Conservation (phyloP, 441 rosid species). For the Biscutella auriculata region DNA sequence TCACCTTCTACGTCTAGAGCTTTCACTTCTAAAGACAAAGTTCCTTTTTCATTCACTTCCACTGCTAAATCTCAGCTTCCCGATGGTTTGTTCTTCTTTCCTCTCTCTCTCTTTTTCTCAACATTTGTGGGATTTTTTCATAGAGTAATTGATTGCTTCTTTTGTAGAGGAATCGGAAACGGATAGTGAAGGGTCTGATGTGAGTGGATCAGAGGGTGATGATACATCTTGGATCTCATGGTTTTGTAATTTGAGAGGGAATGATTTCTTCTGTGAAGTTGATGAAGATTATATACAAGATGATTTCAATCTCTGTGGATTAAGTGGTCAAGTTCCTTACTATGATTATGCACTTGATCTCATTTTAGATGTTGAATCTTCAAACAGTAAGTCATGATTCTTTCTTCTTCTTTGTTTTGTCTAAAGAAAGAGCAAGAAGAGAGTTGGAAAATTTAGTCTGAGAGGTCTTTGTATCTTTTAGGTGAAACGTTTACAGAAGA, state of each 20-base stretch:
- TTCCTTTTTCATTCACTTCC: slow-evolving; percentile 11
- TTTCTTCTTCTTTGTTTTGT: not conserved
- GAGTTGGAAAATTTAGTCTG: not conserved
- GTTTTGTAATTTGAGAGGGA: slow-evolving; percentile 88
- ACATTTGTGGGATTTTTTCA: not conserved
- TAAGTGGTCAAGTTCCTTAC: slow-evolving; percentile 92
- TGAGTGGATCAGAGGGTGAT: slow-evolving; percentile 90
- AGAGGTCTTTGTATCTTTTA: slow-evolving; percentile 14
- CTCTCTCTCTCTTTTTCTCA: not conserved
- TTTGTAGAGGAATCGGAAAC: slow-evolving; percentile 56
- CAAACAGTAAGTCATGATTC: slow-evolving; percentile 66
- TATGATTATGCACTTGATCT: slow-evolving; percentile 73
- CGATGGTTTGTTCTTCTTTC: not conserved
- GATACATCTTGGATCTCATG: slow-evolving; percentile 94
- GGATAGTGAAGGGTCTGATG: slow-evolving; percentile 70
- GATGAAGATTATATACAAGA: slow-evolving; percentile 95
- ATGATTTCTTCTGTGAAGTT: slow-evolving; percentile 83
- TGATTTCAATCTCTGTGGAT: slow-evolving; percentile 85
- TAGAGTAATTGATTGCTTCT: not conserved
- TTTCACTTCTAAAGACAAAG: slow-evolving; percentile 20
- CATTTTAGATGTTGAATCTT: slow-evolving; percentile 77
- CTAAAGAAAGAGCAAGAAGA: not conserved
- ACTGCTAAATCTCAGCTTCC: slow-evolving; percentile 20
- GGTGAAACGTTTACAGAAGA: slow-evolving; percentile 96
- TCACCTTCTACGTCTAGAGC: slow-evolving; percentile 18